Evolutionary conservation across 345 rosid species (phyloP).

Genomic region (Populus tremula): DNA sequence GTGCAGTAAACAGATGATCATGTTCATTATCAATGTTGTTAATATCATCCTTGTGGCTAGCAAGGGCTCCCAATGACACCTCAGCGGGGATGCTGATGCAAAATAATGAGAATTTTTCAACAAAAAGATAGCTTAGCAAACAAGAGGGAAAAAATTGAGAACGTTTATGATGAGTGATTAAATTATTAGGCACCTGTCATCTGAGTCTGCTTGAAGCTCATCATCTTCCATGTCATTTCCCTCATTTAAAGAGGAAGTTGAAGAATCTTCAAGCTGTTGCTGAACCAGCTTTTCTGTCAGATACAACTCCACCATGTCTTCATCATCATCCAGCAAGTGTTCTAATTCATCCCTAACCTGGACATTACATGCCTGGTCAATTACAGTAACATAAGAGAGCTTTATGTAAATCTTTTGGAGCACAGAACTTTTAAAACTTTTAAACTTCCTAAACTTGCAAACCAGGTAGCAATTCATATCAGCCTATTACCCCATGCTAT

Average conservation of each 20-base stretch:
- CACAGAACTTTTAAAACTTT: neutral
- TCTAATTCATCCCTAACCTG: conserved; percentile 94
- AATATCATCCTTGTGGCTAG: conserved; percentile 38
- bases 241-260: conserved; percentile 55
- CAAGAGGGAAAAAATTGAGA: neutral
- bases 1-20: conserved; percentile 48
- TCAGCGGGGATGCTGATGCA: conserved; percentile 50
- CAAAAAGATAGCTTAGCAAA: neutral
- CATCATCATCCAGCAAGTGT: conserved; percentile 90
- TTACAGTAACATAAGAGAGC: neutral
- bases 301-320: conserved; percentile 99
- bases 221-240: conserved; percentile 52
- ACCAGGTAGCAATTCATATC: neutral
- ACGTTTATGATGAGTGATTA: neutral
- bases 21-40: conserved; percentile 38
- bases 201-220: conserved; percentile 44
- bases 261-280: conserved; percentile 58
- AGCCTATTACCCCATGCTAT: neutral
- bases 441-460: neutral
- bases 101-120: conserved; percentile 5
- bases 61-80: conserved; percentile 34
- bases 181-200: conserved; percentile 47
- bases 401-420: neutral
- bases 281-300: conserved; percentile 72
- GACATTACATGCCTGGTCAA: neutral